Percentiles rank a stretch among this genome's conserved stretches.
Evolutionary conservation across 352 stramenopile genomes (phyloP).

Genomic region (Pythium oligandrum): DNA sequence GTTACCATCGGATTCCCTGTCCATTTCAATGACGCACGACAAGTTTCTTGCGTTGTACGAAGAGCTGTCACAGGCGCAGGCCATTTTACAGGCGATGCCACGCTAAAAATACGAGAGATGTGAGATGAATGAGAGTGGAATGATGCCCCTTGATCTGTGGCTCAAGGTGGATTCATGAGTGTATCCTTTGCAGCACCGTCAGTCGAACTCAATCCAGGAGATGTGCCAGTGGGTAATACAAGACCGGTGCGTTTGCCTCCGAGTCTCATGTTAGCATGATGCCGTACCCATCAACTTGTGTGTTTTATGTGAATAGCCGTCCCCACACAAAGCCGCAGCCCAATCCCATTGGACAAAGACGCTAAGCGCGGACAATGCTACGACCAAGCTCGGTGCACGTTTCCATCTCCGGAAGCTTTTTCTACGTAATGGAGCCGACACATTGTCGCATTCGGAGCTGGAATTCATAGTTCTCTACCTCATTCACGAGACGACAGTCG

Average conservation of each 20-base stretch:
- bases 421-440: conserved; percentile 12
- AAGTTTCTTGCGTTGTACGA: conserved; percentile 19
- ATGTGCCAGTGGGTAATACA: no score
- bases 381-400: conserved; percentile 14
- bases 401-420: conserved; percentile 27
- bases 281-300: no score
- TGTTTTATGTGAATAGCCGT: not conserved
- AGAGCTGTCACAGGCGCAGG: conserved; percentile 27
- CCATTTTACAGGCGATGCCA: conserved; percentile 11
- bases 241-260: no score
- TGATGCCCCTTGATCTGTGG: no score
- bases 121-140: not conserved
- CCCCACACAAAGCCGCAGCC: conserved; percentile 1
- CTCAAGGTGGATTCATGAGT: no score
- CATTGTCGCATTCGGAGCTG: conserved; percentile 23
- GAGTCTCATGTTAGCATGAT: no score
- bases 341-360: conserved; percentile 15
- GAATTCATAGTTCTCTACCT: conserved; percentile 24
- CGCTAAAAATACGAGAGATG: not conserved
- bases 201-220: no score
- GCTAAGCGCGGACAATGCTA: conserved; percentile 16
- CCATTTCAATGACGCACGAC: conserved; percentile 11
- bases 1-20: not conserved
- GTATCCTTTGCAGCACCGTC: no score
- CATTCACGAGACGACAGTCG: conserved; percentile 21